Percentiles rank a stretch among this genome's conserved stretches.
These are phyloP conservation scores for Vitis amurensis DNA, from an alignment of 164 flowering plant genomes.

Conservation along the genomic window DNA sequence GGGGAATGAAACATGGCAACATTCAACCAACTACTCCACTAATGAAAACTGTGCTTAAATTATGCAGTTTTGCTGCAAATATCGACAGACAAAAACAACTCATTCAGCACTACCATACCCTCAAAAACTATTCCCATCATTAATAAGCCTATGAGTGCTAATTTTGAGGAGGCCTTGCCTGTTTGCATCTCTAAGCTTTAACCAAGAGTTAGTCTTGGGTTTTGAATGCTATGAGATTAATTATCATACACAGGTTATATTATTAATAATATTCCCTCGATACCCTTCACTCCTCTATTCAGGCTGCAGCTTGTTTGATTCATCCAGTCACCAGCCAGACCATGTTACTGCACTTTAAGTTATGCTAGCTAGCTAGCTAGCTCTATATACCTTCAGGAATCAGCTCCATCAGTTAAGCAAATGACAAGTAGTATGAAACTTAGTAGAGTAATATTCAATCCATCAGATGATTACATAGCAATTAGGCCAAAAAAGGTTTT, in stretches of 20 bases:
- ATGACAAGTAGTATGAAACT: too few species aligned
- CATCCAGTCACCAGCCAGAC: too few species aligned
- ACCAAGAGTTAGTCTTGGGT: conserved; percentile 18
- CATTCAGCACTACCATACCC: conserved; percentile 24
- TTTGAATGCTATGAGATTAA: background rate
- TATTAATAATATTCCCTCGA: background rate
- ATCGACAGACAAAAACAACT: conserved; percentile 29
- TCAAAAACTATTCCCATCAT: background rate
- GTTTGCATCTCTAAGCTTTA: conserved; percentile 13
- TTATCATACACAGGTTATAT: background rate
- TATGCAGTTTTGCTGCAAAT: background rate
- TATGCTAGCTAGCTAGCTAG: too few species aligned
- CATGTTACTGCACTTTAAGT: too few species aligned
- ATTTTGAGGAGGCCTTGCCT: conserved; percentile 28
- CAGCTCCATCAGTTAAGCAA: too few species aligned
- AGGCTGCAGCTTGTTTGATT: too few species aligned
- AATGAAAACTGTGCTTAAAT: conserved; percentile 5
- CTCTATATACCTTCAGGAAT: too few species aligned
- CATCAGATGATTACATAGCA: too few species aligned
- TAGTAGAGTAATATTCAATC: too few species aligned
- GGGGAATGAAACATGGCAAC: conserved; percentile 37
- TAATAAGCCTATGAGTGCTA: conserved; percentile 16
- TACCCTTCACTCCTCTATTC: background rate
- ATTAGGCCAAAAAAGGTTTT: too few species aligned
- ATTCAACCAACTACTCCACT: conserved; percentile 44